Percentiles rank a stretch among this genome's conserved stretches.
These are phyloP conservation scores for Xylariaceae sp. DNA, from an alignment of 2,329 filamentous ascomycete genomes.

Conservation along the genomic window DNA sequence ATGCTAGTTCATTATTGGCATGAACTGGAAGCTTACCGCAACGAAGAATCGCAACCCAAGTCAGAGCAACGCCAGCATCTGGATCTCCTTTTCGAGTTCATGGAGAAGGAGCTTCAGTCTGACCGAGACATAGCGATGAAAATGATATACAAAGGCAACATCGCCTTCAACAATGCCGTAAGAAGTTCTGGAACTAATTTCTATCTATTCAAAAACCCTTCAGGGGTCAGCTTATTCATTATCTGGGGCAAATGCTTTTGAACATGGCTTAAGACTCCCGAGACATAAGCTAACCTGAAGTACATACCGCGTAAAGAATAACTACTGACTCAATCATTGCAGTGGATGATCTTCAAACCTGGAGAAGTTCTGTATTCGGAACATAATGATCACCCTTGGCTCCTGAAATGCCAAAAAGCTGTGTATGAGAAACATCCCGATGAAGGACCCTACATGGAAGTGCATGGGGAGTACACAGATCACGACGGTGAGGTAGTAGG, in stretches of 20 bases:
- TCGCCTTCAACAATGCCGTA: conserved; percentile 22
- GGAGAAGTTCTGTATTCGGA: conserved; percentile 28
- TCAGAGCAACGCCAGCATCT: conserved; percentile 18
- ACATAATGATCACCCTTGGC: conserved; percentile 26
- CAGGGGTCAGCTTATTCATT: no score
- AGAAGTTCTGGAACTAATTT: no score
- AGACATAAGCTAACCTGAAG: no score
- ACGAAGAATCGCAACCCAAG: conserved; percentile 1
- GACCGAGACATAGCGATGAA: conserved; percentile 20
- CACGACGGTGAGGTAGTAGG: conserved; percentile 23
- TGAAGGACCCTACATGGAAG: conserved; percentile 24
- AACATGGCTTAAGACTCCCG: no score
- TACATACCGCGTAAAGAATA: no score
- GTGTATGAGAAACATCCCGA: conserved; percentile 23
- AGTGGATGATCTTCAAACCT: conserved; percentile 28
- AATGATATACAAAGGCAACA: conserved; percentile 27
- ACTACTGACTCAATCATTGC: no score
- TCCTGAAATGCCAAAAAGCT: conserved; percentile 25
- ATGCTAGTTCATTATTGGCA: conserved; percentile 32
- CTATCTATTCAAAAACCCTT: no score
- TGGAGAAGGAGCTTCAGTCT: conserved; percentile 26
- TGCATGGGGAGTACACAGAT: conserved; percentile 27
- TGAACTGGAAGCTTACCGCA: conserved; percentile 24
- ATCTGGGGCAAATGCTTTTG: no score
- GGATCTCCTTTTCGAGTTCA: conserved; percentile 30